Evolutionary conservation across 2,329 filamentous ascomycete species (phyloP), one percentile per base, ranked within the genome.

Genomic region (Sarocladium strictum): DNA sequence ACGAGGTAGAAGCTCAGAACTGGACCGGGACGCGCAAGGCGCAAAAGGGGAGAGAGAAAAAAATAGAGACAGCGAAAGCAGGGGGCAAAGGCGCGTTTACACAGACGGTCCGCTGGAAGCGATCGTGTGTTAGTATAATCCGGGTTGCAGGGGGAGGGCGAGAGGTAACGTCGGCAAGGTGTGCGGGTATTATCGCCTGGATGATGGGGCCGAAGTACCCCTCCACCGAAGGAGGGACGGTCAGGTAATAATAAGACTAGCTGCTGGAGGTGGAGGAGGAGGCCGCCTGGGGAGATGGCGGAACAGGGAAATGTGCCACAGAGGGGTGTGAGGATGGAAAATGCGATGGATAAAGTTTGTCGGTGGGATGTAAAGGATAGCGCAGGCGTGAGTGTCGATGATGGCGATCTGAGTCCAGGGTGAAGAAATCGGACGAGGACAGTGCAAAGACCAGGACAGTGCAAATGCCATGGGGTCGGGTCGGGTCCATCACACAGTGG

Each of bases 121-220:
- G 50, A 53, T 53, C 50, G 50, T 40, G 50, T 40, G 50, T 51
- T 51, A 53, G 23, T 33, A 52, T 52, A 53, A 27, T n/a, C 29
- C 32, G 50, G 50, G 32, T 5, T 40, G 9, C 17, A 24, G 17
- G 47, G 47, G 47, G 15, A 19, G 47, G 29, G 24, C 27, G 10
- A 12, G 33, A 9, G 21, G 26, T 17, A 40, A 33, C 21, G 50
- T 53, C 50, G 35, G 50, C 35, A 53, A 53, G 50, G 35, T 40
- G 50, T 53, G 50, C 50, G 50, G 50, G 50, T 53, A 53, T 53
- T 53, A 53, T 53, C 50, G 50, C 29, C 32, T 53, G 50, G 50
- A 53, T 19, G 33, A 10, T 38, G 50, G 50, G 33, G 50, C 50
- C 50, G 50, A 53, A 53, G 14, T 53, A 29, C 50, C 50, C 50